Evolutionary conservation across 2,329 filamentous ascomycete species (phyloP).

Genomic region (Calonectria multiphialidica): DNA sequence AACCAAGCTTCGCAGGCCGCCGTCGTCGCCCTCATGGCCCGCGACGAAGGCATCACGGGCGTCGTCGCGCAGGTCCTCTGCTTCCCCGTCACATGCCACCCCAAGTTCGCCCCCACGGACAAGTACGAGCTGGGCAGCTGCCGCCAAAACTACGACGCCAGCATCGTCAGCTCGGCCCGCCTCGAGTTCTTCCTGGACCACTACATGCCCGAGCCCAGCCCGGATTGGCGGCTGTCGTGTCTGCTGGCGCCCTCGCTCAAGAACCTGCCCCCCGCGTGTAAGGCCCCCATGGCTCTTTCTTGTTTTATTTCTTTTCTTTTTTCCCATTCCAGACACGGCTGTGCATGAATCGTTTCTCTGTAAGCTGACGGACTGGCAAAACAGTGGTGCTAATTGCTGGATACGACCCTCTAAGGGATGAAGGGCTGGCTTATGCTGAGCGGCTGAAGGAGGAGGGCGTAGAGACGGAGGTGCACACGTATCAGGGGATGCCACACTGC

Average conservation of each 20-base stretch:
- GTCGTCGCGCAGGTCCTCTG: constrained; percentile 50
- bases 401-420: constrained; percentile 52
- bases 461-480: constrained; percentile 47
- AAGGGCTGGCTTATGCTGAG: constrained; percentile 53
- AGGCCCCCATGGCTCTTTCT: constrained; percentile 29
- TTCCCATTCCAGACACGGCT: no score
- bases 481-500: constrained; percentile 51
- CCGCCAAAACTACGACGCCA: constrained; percentile 47
- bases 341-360: neutral
- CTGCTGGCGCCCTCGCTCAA: constrained; percentile 47
- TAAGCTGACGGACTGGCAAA: neutral
- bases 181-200: constrained; percentile 52
- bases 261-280: constrained; percentile 49
- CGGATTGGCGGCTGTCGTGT: constrained; percentile 45
- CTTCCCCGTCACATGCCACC: constrained; percentile 52
- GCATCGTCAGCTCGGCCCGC: constrained; percentile 42
- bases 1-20: constrained; percentile 36
- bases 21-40: constrained; percentile 45
- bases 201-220: constrained; percentile 44
- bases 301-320: no score
- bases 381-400: constrained; percentile 52
- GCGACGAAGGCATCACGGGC: constrained; percentile 47
- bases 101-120: constrained; percentile 48
- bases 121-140: constrained; percentile 52
- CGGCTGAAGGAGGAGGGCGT: constrained; percentile 48